Conservation (phyloP, 257 asterid genomes). For the Solanum sejunctum region DNA sequence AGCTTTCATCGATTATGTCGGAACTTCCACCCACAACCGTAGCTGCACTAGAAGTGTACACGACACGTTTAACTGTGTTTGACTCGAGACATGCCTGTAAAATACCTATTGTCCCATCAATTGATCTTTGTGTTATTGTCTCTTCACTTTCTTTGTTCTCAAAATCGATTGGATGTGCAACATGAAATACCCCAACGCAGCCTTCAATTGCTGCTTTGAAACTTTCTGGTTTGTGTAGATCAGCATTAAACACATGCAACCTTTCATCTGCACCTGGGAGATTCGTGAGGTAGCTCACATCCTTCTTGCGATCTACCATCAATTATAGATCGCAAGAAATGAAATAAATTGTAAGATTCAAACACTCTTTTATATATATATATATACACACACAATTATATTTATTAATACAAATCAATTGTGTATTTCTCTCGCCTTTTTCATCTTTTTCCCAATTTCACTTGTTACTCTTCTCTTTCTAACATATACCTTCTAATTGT, state of each 20-base stretch:
- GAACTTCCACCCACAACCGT: not conserved
- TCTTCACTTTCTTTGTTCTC: slow-evolving; percentile 36
- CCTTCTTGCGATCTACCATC: slow-evolving; percentile 17
- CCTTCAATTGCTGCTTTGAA: slow-evolving; percentile 41
- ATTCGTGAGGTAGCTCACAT: slow-evolving; percentile 37
- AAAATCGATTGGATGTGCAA: slow-evolving; percentile 54
- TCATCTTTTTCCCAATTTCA: no score
- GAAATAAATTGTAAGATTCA: no score
- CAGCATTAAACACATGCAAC: slow-evolving; percentile 36
- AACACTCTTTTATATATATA: no score
- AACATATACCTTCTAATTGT: no score
- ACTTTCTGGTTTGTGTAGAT: slow-evolving; percentile 30
- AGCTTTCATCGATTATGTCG: slow-evolving; percentile 17
- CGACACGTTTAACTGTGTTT: slow-evolving; percentile 31
- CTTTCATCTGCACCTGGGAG: slow-evolving; percentile 43
- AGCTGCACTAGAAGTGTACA: slow-evolving; percentile 38
- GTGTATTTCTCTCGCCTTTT: no score
- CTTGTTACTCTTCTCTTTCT: no score
- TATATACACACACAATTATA: no score
- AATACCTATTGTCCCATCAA: slow-evolving; percentile 21
- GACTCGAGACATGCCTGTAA: slow-evolving; percentile 31
- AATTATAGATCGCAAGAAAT: no score
- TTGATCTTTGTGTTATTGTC: slow-evolving; percentile 4
- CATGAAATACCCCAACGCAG: slow-evolving; percentile 60
- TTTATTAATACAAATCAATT: no score